A percentile compares a stretch with the other conserved stretches of the same genome.
Evolutionary conservation across 345 rosid genomes (phyloP).

Genomic region (Cochlearia excelsa): DNA sequence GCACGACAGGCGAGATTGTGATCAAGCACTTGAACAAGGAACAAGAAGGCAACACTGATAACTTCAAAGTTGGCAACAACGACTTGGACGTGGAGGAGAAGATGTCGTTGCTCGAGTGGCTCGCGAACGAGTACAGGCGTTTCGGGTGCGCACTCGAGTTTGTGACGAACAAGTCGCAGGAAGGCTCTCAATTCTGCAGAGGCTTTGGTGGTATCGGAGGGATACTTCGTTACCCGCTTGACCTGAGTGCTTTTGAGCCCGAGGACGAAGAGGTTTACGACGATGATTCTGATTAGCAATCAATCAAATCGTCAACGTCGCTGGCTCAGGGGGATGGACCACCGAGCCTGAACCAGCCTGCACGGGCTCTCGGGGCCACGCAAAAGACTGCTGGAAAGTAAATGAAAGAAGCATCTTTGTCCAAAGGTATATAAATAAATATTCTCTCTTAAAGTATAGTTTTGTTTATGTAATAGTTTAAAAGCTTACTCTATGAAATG

Average conservation of each 20-base stretch:
- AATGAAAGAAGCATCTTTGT: not conserved
- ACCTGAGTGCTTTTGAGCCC: slow-evolving; percentile 9
- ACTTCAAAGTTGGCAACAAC: not conserved
- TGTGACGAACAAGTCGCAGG: slow-evolving; percentile 4
- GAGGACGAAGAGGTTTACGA: not conserved
- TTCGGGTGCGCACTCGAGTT: slow-evolving; percentile 7
- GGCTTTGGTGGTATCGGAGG: slow-evolving; percentile 12
- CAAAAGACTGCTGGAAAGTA: not conserved
- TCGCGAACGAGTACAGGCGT: slow-evolving; percentile 22
- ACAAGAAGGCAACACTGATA: not conserved
- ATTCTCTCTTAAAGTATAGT: not conserved
- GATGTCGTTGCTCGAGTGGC: slow-evolving; percentile 1
- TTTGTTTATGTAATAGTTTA: not conserved
- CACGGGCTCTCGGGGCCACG: slow-evolving; percentile 9
- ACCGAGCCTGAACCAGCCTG: slow-evolving; percentile 19
- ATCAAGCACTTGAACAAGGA: not conserved
- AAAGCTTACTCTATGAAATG: not conserved
- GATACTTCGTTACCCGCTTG: slow-evolving; percentile 16
- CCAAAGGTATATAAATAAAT: not conserved
- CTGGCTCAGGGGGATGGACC: slow-evolving; percentile 14
- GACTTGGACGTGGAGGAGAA: slow-evolving; percentile 11
- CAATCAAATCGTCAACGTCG: not conserved
- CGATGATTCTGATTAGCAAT: slow-evolving; percentile 7
- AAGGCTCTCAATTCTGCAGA: slow-evolving; percentile 8
- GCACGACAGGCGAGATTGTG: not conserved